Evolutionary conservation across 1,139 yeast genomes (phyloP).

Genomic region (Yamadazyma friedrichii): DNA sequence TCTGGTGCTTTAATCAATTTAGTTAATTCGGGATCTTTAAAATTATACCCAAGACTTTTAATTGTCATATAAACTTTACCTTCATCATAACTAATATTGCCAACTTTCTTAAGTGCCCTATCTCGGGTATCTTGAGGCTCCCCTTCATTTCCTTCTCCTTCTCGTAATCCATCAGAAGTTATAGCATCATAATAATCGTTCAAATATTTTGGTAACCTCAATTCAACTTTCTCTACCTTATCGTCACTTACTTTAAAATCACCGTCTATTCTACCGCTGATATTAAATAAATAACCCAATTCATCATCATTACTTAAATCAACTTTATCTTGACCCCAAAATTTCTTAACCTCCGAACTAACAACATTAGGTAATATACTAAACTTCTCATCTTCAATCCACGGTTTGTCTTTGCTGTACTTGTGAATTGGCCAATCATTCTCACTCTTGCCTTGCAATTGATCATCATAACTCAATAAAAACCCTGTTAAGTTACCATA

Average conservation of each 20-base stretch:
- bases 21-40: slow-evolving; percentile 19
- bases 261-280: slow-evolving; percentile 52
- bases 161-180: slow-evolving; percentile 19
- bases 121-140: slow-evolving; percentile 6
- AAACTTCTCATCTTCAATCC: slow-evolving; percentile 52
- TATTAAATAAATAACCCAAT: slow-evolving; percentile 45
- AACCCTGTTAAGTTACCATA: slow-evolving; percentile 78
- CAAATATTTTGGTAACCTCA: slow-evolving; percentile 46
- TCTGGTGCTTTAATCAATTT: slow-evolving; percentile 15
- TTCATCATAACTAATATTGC: slow-evolving; percentile 25
- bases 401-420: slow-evolving; percentile 39
- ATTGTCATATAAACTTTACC: slow-evolving; percentile 30
- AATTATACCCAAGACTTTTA: slow-evolving; percentile 25
- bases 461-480: slow-evolving; percentile 59
- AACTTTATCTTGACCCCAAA: slow-evolving; percentile 46
- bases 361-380: slow-evolving; percentile 63
- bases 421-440: slow-evolving; percentile 60
- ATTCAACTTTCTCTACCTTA: slow-evolving; percentile 15
- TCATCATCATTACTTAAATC: slow-evolving; percentile 15
- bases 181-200: slow-evolving; percentile 30
- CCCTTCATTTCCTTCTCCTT: slow-evolving; percentile 4
- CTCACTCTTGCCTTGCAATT: slow-evolving; percentile 36
- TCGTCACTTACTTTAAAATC: slow-evolving; percentile 25
- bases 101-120: slow-evolving; percentile 18
- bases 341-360: slow-evolving; percentile 39